A percentile compares a stretch with the other conserved stretches of the same genome.
phyloP scores from a whole-genome alignment of 768 basidiomycete genomes.

The Rhizopogon vulgaris region DNA sequence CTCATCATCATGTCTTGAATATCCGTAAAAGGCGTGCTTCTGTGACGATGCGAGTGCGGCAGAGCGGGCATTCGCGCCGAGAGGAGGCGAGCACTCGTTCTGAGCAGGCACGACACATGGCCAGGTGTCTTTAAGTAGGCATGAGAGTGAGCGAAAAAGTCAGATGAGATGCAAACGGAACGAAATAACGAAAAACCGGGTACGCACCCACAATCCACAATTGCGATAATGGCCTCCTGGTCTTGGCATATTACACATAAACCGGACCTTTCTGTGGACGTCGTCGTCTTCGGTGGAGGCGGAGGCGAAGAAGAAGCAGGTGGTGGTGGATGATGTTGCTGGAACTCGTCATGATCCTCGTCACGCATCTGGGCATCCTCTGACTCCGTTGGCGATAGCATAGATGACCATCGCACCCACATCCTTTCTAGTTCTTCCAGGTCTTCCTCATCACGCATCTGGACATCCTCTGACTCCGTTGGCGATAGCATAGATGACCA shows the following conservation, averaged over 20 bases:
- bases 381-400: slow-evolving; percentile 2
- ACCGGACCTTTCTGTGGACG: slow-evolving; percentile 55
- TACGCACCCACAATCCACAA: slow-evolving; percentile 89
- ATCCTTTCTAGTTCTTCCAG: slow-evolving; percentile 9
- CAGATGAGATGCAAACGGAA: too few species aligned
- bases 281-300: slow-evolving; percentile 15
- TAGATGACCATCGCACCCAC: slow-evolving; percentile 9
- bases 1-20: slow-evolving; percentile 43
- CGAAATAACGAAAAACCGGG: not conserved
- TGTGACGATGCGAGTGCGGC: slow-evolving; percentile 83
- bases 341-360: slow-evolving; percentile 1
- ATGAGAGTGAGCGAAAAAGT: not conserved
- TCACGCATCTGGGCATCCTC: not conserved
- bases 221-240: slow-evolving; percentile 88
- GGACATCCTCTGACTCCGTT: slow-evolving; percentile 3
- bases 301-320: slow-evolving; percentile 14
- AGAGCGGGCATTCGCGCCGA: slow-evolving; percentile 86
- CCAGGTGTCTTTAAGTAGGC: slow-evolving; percentile 53
- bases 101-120: slow-evolving; percentile 73
- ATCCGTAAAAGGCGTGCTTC: slow-evolving; percentile 77
- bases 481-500: slow-evolving; percentile 8
- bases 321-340: slow-evolving; percentile 6
- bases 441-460: not conserved
- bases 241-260: slow-evolving; percentile 92
- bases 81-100: slow-evolving; percentile 75